phyloP scores from a whole-genome alignment of 2,329 filamentous ascomycete genomes.

The Gyromitra esculenta region DNA sequence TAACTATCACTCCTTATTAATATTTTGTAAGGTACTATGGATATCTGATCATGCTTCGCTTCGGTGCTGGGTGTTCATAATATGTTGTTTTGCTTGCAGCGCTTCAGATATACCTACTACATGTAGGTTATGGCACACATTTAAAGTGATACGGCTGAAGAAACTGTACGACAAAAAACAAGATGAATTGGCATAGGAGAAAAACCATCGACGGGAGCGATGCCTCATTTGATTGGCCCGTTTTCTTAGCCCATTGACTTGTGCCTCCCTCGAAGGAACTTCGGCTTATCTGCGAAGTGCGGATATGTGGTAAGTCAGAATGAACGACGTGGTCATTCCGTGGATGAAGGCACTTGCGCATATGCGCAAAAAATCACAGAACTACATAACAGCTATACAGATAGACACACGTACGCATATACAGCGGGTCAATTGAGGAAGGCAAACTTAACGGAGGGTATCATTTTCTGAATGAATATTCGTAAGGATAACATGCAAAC shows the following conservation, averaged over 20 bases:
- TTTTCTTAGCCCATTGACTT: neutral
- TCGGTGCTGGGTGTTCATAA: neutral
- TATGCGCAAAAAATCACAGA: constrained; percentile 5
- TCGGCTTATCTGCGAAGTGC: neutral
- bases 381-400: neutral
- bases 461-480: neutral
- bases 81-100: neutral
- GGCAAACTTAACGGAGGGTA: neutral
- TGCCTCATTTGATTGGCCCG: neutral
- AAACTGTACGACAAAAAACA: neutral
- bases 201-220: neutral
- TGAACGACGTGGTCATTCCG: constrained; percentile 15
- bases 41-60: neutral
- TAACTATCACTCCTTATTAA: neutral
- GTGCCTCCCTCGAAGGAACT: neutral
- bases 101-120: neutral
- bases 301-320: neutral
- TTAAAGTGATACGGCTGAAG: neutral
- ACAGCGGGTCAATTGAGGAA: neutral
- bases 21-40: neutral
- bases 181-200: neutral
- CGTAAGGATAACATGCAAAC: neutral
- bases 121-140: neutral
- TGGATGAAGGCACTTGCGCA: neutral
- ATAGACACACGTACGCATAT: neutral